These are phyloP conservation scores for Trichoderma atrobrunneum DNA, from an alignment of 2,329 filamentous ascomycete genomes.

Conservation along the genomic window DNA sequence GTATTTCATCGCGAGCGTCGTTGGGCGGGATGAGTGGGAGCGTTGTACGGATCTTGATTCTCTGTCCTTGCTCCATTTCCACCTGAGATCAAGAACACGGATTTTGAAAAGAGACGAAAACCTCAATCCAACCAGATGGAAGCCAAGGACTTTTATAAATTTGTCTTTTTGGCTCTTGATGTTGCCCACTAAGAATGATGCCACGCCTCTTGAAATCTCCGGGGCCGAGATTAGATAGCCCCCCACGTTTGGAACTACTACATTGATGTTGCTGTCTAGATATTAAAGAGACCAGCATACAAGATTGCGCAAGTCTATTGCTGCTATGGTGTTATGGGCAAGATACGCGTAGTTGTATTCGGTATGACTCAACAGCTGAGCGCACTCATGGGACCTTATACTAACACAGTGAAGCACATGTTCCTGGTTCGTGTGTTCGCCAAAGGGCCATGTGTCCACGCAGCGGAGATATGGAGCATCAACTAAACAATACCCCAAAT, in stretches of 20 bases:
- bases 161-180: not conserved
- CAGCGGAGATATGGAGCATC: not conserved
- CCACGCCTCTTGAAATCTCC: not conserved
- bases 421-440: not conserved
- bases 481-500: not conserved
- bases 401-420: not conserved
- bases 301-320: not conserved
- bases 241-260: not conserved
- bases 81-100: not conserved
- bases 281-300: not conserved
- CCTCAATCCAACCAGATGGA: not conserved
- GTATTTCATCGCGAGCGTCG: not conserved
- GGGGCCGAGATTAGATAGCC: not conserved
- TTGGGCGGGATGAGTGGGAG: slow-evolving; percentile 3
- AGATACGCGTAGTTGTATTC: not conserved
- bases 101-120: not conserved
- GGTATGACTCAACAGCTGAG: not conserved
- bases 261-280: not conserved
- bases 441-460: not conserved
- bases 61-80: not conserved
- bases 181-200: not conserved
- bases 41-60: not conserved
- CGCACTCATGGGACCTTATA: not conserved
- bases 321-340: not conserved
- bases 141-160: not conserved